These are phyloP conservation scores for Cyamopsis tetragonoloba DNA, from an alignment of 306 rosid species.

Conservation along the genomic window DNA sequence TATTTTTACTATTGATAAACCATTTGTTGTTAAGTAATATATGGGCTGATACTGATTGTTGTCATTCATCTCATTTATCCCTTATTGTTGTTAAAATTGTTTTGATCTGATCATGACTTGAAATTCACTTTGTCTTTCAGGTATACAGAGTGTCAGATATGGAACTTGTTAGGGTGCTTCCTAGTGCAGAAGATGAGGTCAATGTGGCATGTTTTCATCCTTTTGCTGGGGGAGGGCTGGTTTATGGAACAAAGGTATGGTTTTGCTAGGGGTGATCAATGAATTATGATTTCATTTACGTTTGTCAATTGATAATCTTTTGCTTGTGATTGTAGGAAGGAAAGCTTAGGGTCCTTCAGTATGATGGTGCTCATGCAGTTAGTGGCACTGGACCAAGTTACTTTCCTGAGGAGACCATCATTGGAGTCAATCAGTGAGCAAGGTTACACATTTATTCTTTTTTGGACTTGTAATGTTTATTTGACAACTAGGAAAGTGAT, in stretches of 20 bases:
- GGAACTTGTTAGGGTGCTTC: constrained; percentile 98
- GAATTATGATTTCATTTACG: constrained; percentile 32
- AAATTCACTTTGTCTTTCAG: constrained; percentile 44
- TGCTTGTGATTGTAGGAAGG: constrained; percentile 76
- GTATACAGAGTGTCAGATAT: constrained; percentile 93
- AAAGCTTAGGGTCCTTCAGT: constrained; percentile 66
- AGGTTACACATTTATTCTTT: constrained; percentile 33
- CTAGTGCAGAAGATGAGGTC: constrained; percentile 98
- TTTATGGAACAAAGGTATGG: constrained; percentile 92
- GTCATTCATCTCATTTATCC: background rate
- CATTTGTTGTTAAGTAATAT: background rate
- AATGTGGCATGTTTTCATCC: constrained; percentile 99
- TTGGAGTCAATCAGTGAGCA: constrained; percentile 40
- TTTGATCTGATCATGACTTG: constrained; percentile 14
- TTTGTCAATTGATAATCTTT: constrained; percentile 5
- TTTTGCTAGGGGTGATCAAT: constrained; percentile 52
- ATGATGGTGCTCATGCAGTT: constrained; percentile 34
- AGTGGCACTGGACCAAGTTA: constrained; percentile 44
- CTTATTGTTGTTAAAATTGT: constrained; percentile 14
- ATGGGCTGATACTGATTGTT: background rate
- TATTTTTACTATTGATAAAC: constrained; percentile 11
- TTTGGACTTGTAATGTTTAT: constrained; percentile 8
- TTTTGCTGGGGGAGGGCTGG: constrained; percentile 95
- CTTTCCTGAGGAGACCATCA: constrained; percentile 43
- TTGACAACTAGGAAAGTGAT: background rate